Evolutionary conservation across 1,139 yeast species (phyloP).

Genomic region (Magnusiomyces tetraspermus): DNA sequence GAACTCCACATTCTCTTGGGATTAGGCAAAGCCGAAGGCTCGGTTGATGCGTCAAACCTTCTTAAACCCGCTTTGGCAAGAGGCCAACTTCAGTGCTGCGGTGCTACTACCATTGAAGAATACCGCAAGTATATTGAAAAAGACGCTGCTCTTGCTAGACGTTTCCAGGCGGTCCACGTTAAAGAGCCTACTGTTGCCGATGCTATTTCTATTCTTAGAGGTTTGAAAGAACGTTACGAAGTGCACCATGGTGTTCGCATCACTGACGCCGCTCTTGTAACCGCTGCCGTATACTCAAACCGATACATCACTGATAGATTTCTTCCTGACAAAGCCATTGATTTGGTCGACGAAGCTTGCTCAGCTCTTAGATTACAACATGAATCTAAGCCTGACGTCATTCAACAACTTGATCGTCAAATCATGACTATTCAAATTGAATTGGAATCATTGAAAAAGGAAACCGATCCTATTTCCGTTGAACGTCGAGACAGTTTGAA

Average conservation of each 20-base stretch:
- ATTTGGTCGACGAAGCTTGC: slow-evolving; percentile 94
- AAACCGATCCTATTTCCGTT: slow-evolving; percentile 72
- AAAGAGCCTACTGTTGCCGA: slow-evolving; percentile 91
- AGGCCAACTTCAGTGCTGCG: slow-evolving; percentile 88
- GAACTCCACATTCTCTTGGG: slow-evolving; percentile 89
- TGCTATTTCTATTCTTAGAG: slow-evolving; percentile 84
- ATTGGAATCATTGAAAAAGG: slow-evolving; percentile 84
- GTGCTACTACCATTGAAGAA: slow-evolving; percentile 90
- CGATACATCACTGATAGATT: slow-evolving; percentile 87
- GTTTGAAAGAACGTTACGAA: slow-evolving; percentile 86
- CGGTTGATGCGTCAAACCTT: slow-evolving; percentile 90
- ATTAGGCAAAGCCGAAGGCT: slow-evolving; percentile 89
- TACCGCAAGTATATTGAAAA: slow-evolving; percentile 80
- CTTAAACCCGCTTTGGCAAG: slow-evolving; percentile 91
- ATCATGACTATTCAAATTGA: slow-evolving; percentile 94
- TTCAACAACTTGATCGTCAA: slow-evolving; percentile 77
- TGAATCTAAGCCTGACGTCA: slow-evolving; percentile 93
- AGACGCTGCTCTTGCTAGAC: slow-evolving; percentile 83
- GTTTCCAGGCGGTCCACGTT: slow-evolving; percentile 82
- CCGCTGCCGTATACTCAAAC: slow-evolving; percentile 85
- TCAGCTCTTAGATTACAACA: slow-evolving; percentile 90
- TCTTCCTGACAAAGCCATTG: slow-evolving; percentile 93
- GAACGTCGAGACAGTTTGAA: slow-evolving; percentile 64
- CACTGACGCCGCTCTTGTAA: slow-evolving; percentile 83
- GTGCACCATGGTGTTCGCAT: slow-evolving; percentile 98